phyloP scores from a whole-genome alignment of 805 yeast genomes.

The Ogataea saltuana region DNA sequence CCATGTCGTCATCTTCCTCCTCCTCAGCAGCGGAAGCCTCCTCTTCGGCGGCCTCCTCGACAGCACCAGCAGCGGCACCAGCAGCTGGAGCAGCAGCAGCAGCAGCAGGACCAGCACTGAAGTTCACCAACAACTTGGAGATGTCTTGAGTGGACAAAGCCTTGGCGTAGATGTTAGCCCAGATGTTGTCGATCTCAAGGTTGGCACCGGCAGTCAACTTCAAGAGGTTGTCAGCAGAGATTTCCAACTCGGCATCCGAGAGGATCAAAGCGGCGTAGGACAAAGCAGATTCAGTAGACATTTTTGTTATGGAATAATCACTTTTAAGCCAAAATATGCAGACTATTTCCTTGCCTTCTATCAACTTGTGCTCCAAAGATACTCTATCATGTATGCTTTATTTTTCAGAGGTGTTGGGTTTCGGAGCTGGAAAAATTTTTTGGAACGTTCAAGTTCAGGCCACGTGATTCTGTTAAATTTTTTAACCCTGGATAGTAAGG shows the following conservation, averaged over 20 bases:
- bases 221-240: conserved; percentile 78
- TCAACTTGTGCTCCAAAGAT: too few species aligned
- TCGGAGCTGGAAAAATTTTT: conserved; percentile 13
- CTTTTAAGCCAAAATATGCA: conserved; percentile 44
- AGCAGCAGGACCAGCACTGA: conserved; percentile 51
- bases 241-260: conserved; percentile 95
- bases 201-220: conserved; percentile 76
- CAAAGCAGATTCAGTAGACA: conserved; percentile 90
- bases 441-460: neutral
- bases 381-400: neutral
- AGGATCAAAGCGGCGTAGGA: conserved; percentile 98
- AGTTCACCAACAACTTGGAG: conserved; percentile 63
- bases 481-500: neutral
- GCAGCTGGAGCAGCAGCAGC: conserved; percentile 51
- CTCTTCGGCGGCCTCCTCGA: conserved; percentile 47
- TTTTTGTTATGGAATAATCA: conserved; percentile 47
- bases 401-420: neutral
- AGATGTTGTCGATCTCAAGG: conserved; percentile 72
- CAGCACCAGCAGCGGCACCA: conserved; percentile 45
- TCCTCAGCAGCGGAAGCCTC: conserved; percentile 63
- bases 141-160: conserved; percentile 80
- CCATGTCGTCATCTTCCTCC: conserved; percentile 83
- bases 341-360: conserved; percentile 42
- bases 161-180: conserved; percentile 82
- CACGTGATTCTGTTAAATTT: neutral